Base-by-base conservation (phyloP, 2,329 filamentous ascomycete genomes). In the Westerdykella ornata region DNA sequence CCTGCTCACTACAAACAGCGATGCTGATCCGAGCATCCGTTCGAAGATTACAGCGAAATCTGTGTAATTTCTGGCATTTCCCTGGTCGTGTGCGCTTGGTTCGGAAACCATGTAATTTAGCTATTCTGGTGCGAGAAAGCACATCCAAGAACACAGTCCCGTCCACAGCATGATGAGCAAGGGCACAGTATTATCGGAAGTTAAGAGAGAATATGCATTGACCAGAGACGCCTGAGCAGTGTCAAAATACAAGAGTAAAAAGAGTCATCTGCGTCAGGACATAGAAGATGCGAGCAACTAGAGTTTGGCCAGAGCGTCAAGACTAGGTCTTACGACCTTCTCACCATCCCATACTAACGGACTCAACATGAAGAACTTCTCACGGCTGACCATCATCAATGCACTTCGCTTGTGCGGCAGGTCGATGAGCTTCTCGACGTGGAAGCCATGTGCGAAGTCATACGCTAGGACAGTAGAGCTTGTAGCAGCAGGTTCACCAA, bases 401-500 rank as follows among this genome's bases (percentile, higher is more conserved):
- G 80, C 81, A 42, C 81, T 82, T 19, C 84, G 74, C 70, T 87
- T 86, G 53, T 85, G 78, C 4, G 81, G 81, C 47, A 87, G 65
- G 51, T 87, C 84, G 47, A 86, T 77, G 46, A 85, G 78, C 65
- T 84, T 84, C 52, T 84, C 80, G 29, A 88, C 70, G 5, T 79
- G 78, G 53, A 88, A 82, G 1, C 84, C 84, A 53, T 86, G 81
- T 38, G 82, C 78, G 40, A 85, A 76, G 53, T 89, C 84, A 62
- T 88, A 88, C 46, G 80, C 78, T 43, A 88, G 70, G 12, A 88
- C 80, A 0, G 79, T 83, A 19, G 72, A 75, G 54, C 84, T 84
- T 4, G 80, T 84, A 44, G 77, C 79, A 60, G 84, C 83, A 26
- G 85, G 85, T 68, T 90, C 85, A 46, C 82, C 82, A 1, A 79